Evolutionary conservation across 192 early-diverging fungal species (phyloP).

Genomic region (Linnemannia exigua): DNA sequence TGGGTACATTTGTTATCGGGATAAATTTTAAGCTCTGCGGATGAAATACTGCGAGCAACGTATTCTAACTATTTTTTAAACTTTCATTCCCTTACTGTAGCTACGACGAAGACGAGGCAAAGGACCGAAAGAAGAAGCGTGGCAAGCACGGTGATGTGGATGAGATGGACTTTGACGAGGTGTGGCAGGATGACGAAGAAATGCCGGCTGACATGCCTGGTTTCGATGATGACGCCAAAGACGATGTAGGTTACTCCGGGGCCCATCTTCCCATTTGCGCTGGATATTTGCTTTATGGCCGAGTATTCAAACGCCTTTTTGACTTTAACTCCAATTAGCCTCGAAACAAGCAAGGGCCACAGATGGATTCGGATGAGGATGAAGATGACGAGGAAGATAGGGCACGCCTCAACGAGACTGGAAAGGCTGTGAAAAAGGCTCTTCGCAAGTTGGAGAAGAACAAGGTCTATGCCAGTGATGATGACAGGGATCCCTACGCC

Average conservation of each 20-base stretch:
- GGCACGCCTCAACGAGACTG: slow-evolving; percentile 56
- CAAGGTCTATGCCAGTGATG: slow-evolving; percentile 72
- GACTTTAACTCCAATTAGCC: slow-evolving; percentile 29
- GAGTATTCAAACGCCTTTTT: neutral
- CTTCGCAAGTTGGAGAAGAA: slow-evolving; percentile 75
- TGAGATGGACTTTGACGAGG: slow-evolving; percentile 85
- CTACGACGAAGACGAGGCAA: slow-evolving; percentile 53
- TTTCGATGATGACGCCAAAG: slow-evolving; percentile 75
- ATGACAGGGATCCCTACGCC: slow-evolving; percentile 70
- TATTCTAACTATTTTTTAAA: neutral
- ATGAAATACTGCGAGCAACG: neutral
- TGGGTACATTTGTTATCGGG: slow-evolving; percentile 21
- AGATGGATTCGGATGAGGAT: slow-evolving; percentile 59
- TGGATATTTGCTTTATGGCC: no score
- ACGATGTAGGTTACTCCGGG: slow-evolving; percentile 53
- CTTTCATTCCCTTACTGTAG: neutral
- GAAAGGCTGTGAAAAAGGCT: slow-evolving; percentile 72
- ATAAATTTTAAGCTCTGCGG: neutral
- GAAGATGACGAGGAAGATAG: slow-evolving; percentile 56
- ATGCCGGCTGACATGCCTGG: slow-evolving; percentile 75
- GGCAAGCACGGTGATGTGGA: slow-evolving; percentile 72
- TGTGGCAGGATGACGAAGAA: slow-evolving; percentile 88
- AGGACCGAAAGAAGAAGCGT: slow-evolving; percentile 38
- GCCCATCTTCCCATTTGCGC: no score
- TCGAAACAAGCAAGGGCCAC: slow-evolving; percentile 55